Conservation (phyloP, 2,329 filamentous ascomycete genomes). For the Lizonia empirigonia region DNA sequence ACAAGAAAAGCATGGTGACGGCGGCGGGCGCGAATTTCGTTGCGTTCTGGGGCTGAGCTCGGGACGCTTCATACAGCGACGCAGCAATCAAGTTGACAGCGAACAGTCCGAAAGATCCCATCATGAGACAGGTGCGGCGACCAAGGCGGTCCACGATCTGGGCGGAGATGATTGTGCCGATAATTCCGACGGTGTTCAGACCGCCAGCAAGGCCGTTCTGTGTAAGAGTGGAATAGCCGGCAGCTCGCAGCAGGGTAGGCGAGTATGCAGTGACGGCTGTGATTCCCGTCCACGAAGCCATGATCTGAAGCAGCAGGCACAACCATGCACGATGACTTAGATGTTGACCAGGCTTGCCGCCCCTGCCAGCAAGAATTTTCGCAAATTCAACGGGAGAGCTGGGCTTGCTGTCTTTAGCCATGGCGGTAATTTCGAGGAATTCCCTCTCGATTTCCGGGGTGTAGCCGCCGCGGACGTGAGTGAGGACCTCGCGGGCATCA, state of each 20-base stretch:
- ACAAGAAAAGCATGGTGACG: constrained; percentile 1
- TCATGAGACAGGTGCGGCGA: constrained; percentile 1
- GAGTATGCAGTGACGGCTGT: constrained; percentile 3
- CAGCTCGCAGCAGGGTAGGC: constrained; percentile 12
- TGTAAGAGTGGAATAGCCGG: constrained; percentile 49
- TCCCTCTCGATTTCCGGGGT: constrained; percentile 3
- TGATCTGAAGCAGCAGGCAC: neutral
- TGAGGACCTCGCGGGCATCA: constrained; percentile 26
- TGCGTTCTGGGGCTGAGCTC: constrained; percentile 4
- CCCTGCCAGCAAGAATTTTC: neutral
- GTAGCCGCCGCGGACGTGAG: constrained; percentile 4
- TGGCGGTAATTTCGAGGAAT: constrained; percentile 1
- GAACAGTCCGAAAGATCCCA: constrained; percentile 4
- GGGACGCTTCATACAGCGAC: constrained; percentile 17
- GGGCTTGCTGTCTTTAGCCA: constrained; percentile 4
- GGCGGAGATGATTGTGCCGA: constrained; percentile 5
- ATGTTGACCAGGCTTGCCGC: no score
- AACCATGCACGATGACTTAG: neutral
- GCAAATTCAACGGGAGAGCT: constrained; percentile 1
- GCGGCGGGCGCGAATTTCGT: constrained; percentile 1
- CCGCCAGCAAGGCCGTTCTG: constrained; percentile 57
- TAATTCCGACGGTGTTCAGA: constrained; percentile 47
- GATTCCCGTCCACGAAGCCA: constrained; percentile 10
- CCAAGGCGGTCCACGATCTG: constrained; percentile 8
- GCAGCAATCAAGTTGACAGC: constrained; percentile 40